Conservation (phyloP, 1,139 yeast genomes). For the Suhomyces bokatorum region DNA sequence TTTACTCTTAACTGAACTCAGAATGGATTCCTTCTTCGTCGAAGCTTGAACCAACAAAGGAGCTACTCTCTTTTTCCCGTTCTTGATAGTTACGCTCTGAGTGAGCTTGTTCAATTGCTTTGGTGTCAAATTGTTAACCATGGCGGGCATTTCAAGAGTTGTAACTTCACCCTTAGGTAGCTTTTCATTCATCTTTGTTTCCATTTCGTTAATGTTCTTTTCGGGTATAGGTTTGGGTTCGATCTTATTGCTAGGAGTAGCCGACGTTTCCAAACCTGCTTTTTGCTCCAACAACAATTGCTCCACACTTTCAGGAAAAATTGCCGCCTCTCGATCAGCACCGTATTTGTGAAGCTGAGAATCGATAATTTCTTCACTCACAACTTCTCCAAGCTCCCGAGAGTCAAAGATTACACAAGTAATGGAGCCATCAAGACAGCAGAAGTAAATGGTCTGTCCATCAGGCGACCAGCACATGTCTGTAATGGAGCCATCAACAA, state of each 20-base stretch:
- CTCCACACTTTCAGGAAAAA: conserved; percentile 82
- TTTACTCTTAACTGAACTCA: conserved; percentile 7
- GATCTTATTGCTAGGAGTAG: not conserved
- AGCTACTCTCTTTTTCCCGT: conserved; percentile 84
- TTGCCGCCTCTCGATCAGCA: conserved; percentile 78
- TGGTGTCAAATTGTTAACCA: conserved; percentile 17
- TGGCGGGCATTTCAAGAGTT: conserved; percentile 9
- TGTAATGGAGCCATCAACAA: conserved; percentile 63
- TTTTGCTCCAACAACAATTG: conserved; percentile 73
- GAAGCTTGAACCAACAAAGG: conserved; percentile 73
- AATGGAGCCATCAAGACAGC: conserved; percentile 85
- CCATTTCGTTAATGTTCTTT: conserved; percentile 1
- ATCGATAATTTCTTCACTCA: conserved; percentile 65
- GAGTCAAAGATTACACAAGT: conserved; percentile 66
- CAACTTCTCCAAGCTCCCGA: conserved; percentile 72
- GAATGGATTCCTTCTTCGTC: conserved; percentile 16
- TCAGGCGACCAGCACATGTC: conserved; percentile 79
- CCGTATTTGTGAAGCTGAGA: conserved; percentile 80
- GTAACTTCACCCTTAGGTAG: conserved; percentile 9
- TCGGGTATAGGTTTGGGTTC: conserved; percentile 4
- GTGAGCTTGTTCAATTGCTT: conserved; percentile 21
- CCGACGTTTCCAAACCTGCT: conserved; percentile 29
- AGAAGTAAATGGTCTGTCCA: conserved; percentile 68
- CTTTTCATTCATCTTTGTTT: conserved; percentile 9
- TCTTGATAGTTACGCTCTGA: conserved; percentile 55